Percentiles rank a stretch among this genome's conserved stretches.
Conservation (phyloP, 192 early-diverging fungal species). For the Umbelopsis vinacea region DNA sequence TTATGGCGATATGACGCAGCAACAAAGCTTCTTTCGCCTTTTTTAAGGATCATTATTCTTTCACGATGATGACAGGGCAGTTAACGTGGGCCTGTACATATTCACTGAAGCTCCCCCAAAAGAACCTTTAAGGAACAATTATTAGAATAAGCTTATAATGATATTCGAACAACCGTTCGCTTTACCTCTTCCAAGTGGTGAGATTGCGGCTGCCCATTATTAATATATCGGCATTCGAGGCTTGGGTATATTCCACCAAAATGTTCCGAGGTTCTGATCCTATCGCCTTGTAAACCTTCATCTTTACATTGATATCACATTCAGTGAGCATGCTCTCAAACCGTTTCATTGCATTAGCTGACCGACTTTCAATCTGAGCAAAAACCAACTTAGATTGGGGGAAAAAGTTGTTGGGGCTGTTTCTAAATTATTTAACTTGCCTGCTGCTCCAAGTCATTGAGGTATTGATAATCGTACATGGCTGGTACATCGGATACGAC, state of each 20-base stretch:
- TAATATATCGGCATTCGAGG: constrained; percentile 35
- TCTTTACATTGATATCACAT: constrained; percentile 10
- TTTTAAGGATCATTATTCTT: constrained; percentile 6
- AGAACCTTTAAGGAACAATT: constrained; percentile 21
- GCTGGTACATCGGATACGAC: constrained; percentile 6
- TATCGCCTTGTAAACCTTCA: constrained; percentile 28
- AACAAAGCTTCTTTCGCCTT: neutral
- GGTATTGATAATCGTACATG: constrained; percentile 16
- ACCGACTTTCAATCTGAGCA: constrained; percentile 1
- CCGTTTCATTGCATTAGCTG: constrained; percentile 5
- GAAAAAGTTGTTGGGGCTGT: neutral
- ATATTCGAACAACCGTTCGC: no score
- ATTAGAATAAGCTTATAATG: neutral
- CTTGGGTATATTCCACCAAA: constrained; percentile 39
- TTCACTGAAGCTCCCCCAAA: constrained; percentile 39
- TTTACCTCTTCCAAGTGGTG: constrained; percentile 44
- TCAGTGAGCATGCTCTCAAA: neutral
- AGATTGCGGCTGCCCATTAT: constrained; percentile 45
- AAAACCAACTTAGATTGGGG: neutral
- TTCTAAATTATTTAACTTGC: neutral
- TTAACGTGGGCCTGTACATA: constrained; percentile 31
- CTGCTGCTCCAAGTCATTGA: constrained; percentile 21
- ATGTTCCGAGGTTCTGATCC: constrained; percentile 27
- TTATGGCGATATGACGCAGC: constrained; percentile 9
- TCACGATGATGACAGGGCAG: constrained; percentile 38